Evolutionary conservation across 495 filamentous ascomycete species (phyloP), one percentile per base, ranked within the genome.

Genomic region (Aspergillus funiculosus): DNA sequence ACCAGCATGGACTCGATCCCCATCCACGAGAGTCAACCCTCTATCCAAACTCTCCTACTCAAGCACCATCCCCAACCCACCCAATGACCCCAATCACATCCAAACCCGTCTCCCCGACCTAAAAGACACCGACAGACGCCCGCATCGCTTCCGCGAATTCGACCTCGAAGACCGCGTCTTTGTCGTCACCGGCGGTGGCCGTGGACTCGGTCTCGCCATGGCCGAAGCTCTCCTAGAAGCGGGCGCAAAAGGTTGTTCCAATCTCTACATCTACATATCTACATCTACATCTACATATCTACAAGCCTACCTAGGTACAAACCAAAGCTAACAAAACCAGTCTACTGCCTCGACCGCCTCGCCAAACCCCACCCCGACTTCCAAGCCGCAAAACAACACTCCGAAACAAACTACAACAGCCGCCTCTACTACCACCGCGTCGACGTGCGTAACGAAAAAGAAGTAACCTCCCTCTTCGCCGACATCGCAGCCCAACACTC

Each of bases 151-250:
- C 53, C 48, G 64, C 39, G 67, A 77, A 41, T 82, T 82, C 40
- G 71, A 79, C 35, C 68, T 86, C 2, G 58, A 69, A 25, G 75
- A 68, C 24, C 71, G 78, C 22, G 78, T 84, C 19, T 78, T 75
- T 40, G 60, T 78, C 31, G 76, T 86, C 26, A 83, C 82, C 0
- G 82, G 80, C 17, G 80, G 79, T 15, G 81, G 72, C 21, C 63
- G 74, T 42, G 80, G 82, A 4, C 61, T 87, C 3, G 83, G 84
- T 6, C 64, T 88, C 5, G 71, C 75, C 3, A 75, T 86, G 61
- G 79, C 79, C 2, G 82, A 86, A 54, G 83, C 80, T 6, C 64
- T 86, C n/a, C 73, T 80, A 34, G 82, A 86, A 54, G 80, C 83
- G 10, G 82, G 83, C 7, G 82, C 77, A 1, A 77, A 75, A 56